phyloP scores from a whole-genome alignment of 2,329 filamentous ascomycete species.

The Alternaria sp. region DNA sequence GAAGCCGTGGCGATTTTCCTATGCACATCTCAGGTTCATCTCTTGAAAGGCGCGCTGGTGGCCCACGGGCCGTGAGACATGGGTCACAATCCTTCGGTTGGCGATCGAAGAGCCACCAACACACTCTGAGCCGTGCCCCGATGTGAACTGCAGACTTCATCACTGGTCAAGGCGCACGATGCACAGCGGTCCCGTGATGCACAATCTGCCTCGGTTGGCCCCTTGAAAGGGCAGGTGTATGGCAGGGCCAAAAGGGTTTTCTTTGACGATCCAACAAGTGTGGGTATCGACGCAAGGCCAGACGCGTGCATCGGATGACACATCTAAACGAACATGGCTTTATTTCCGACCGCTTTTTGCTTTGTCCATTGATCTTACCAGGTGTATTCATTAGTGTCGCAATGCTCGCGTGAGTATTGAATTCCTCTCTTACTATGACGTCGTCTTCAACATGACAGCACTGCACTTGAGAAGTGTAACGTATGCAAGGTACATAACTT shows the following conservation, averaged over 20 bases:
- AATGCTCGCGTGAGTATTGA: background rate
- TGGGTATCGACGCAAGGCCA: background rate
- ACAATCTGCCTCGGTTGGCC: constrained; percentile 16
- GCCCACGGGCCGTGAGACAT: constrained; percentile 23
- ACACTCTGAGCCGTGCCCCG: constrained; percentile 16
- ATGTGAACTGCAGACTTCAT: constrained; percentile 14
- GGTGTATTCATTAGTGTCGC: background rate
- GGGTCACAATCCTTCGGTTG: constrained; percentile 19
- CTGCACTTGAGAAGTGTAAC: background rate
- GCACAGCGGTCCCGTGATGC: constrained; percentile 11
- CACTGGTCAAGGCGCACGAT: constrained; percentile 9
- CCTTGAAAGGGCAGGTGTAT: constrained; percentile 16
- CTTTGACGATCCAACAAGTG: background rate
- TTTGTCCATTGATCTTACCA: background rate
- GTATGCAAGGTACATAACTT: background rate
- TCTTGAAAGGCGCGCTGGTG: constrained; percentile 9
- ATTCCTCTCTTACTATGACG: background rate
- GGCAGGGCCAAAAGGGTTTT: constrained; percentile 1
- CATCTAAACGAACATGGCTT: background rate
- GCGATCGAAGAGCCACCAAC: constrained; percentile 29
- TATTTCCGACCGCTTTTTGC: background rate
- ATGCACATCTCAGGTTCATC: constrained; percentile 4
- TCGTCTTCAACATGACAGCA: background rate
- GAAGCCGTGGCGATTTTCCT: background rate
- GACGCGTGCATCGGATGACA: constrained; percentile 1